Conservation (phyloP, 2,329 filamentous ascomycete species). For the Xylariaceae sp. region DNA sequence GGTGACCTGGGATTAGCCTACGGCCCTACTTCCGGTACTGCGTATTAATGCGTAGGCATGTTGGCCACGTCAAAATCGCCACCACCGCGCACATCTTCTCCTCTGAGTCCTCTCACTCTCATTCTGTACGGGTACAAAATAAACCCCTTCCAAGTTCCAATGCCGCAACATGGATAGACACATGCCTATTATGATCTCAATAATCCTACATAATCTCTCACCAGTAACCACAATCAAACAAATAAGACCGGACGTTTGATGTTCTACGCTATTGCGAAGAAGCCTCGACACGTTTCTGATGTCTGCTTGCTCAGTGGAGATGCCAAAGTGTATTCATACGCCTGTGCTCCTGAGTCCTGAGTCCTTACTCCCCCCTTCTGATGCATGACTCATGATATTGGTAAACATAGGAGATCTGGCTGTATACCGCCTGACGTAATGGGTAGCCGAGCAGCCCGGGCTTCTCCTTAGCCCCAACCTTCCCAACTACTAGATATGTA, state of each 20-base stretch:
- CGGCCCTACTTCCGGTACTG: too few relatives aligned
- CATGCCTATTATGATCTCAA: constrained; percentile 1
- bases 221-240: constrained; percentile 11
- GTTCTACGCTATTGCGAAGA: neutral
- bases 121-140: too few relatives aligned
- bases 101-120: too few relatives aligned
- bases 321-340: constrained; percentile 5
- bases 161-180: neutral
- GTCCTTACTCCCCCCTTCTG: constrained; percentile 2
- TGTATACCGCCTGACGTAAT: constrained; percentile 15
- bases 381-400: constrained; percentile 19
- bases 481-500: neutral
- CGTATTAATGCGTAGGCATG: too few relatives aligned
- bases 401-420: constrained; percentile 15
- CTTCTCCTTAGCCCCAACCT: constrained; percentile 12
- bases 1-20: too few relatives aligned
- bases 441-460: constrained; percentile 7
- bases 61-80: too few relatives aligned
- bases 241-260: neutral
- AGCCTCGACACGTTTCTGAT: constrained; percentile 1
- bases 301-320: constrained; percentile 1
- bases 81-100: too few relatives aligned
- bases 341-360: constrained; percentile 8
- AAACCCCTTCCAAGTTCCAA: too few relatives aligned
- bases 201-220: constrained; percentile 1